Conservation (phyloP, 305 asterid species). For the Rubia peregrina region DNA sequence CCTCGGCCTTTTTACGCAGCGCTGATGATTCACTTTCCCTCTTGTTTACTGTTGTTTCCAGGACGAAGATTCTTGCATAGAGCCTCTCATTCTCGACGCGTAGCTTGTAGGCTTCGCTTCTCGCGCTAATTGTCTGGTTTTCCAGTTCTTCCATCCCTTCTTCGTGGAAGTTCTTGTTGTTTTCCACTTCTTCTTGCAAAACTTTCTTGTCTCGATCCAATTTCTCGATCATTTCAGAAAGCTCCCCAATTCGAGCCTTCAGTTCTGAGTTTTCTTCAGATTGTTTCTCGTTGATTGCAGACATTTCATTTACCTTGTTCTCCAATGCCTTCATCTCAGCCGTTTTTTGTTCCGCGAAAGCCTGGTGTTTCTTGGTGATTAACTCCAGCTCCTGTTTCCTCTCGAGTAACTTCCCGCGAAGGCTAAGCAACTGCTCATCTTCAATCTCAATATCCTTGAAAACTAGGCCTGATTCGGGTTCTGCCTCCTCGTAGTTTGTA, state of each 20-base stretch:
- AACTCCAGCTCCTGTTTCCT: too few relatives aligned
- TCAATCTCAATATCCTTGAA: conserved; percentile 35
- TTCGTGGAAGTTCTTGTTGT: conserved; percentile 10
- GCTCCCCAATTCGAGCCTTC: conserved; percentile 30
- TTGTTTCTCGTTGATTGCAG: conserved; percentile 23
- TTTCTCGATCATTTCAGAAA: conserved; percentile 18
- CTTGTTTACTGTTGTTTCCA: conserved; percentile 22
- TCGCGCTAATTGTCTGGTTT: conserved; percentile 32
- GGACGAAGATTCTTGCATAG: conserved; percentile 22
- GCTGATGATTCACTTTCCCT: conserved; percentile 17
- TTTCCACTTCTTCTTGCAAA: conserved; percentile 14
- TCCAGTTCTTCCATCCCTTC: conserved; percentile 27
- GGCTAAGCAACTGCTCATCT: conserved; percentile 25
- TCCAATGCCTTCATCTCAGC: conserved; percentile 29
- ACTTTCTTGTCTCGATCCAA: conserved; percentile 25
- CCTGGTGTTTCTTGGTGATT: too few relatives aligned
- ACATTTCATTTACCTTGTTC: conserved; percentile 28
- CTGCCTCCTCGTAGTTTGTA: conserved; percentile 6
- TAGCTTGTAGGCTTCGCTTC: conserved; percentile 18
- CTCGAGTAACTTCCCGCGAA: too few relatives aligned
- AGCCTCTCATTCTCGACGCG: conserved; percentile 31
- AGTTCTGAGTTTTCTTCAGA: conserved; percentile 31
- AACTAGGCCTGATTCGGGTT: conserved; percentile 21
- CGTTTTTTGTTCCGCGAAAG: conserved; percentile 18
- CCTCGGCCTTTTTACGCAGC: conserved; percentile 5